Base-by-base conservation (phyloP, 78 protist genomes). In the Cyanophora paradoxa region DNA sequence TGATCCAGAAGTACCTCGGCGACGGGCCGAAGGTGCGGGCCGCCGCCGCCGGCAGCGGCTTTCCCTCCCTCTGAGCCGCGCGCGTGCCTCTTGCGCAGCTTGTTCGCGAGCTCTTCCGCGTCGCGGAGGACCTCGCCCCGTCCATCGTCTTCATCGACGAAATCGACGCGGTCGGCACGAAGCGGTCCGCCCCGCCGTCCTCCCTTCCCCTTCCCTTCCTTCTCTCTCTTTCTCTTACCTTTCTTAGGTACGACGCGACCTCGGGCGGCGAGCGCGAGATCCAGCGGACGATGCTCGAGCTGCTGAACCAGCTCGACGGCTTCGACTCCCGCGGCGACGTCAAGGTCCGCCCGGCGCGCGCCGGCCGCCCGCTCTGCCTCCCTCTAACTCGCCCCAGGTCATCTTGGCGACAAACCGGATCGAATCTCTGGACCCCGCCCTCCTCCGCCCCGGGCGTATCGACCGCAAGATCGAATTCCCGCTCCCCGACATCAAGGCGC, bases 381-480 rank as follows among this genome's bases (percentile, higher is more conserved):
- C n/a, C n/a, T n/a, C n/a, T n/a, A n/a, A n/a, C n/a, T 13, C 52
- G 52, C 26, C 72, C 30, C 52, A 70, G 76, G 79, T 76, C 16
- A 88, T 98, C 61, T 85, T 96, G 93, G 99, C 99, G 4, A 98
- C 99, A 2, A 98, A 98, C 87, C 44, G 93, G 28, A 98, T 98
- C 70, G 99, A 96, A 57, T 80, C 94, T 17, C 71, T 96, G 0
- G 99, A 98, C 87, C 98, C 98, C 0, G 99, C 99, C 0, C 97
- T 98, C 42, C 86, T 95, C 69, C 92, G 99, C 1, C 99, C 99
- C 1, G 99, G 99, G n/a, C 93, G 99, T 33, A 95, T 98, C 73
- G 99, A 98, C 71, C 72, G 99, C 33, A 98, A 98, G 85, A 97
- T 98, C 39, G 98, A 98, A 75, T 98, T 98, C 88, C 99, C 99